Evolutionary conservation across 2,329 filamentous ascomycete genomes (phyloP), one percentile per base, ranked within the genome.

Genomic region (Fusarium domesticum): DNA sequence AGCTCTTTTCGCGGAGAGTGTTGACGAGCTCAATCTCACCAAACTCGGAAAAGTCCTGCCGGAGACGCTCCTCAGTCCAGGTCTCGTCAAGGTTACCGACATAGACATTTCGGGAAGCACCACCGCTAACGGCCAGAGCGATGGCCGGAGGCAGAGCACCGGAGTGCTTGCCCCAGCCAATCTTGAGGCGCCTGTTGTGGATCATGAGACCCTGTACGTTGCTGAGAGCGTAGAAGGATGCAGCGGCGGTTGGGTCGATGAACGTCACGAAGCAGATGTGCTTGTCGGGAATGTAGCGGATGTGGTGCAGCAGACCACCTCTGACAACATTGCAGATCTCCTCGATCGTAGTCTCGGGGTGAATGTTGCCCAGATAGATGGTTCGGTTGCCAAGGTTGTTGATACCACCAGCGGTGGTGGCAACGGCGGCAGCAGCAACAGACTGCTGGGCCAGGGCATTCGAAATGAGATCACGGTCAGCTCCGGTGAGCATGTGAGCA

Each of bases 211-310:
- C 93, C 66, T 98, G 93, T 19, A 98, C 76, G 70, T 97, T 97
- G 78, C 91, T 96, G 48, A 98, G 75, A 33, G 93, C 93, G 61
- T 96, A 98, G 75, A 98, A 98, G 1, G 92, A 96, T 32, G 93
- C 93, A 18, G 93, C 93, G 4, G 93, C 95, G 18, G 93, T 98
- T 7, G 93, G 93, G 64, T 98, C 93, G 67, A 98, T 97, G 71
- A 98, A 98, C 2, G 93, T 98, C 45, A 98, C 93, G 64, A 98
- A 98, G 77, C 93, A 98, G 59, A 98, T 98, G 72, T 98, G 93
- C 81, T 98, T 98, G 74, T 98, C 93, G 6, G 93, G 93, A 60
- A 98, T 98, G 71, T 97, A 98, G 58, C 93, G 89, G 68, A 98
- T 95, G 69, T 98, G 93, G 69, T 98, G 93, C 60, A 98, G 78